These are phyloP conservation scores for Candida silvatica DNA, from an alignment of 805 yeast genomes.

Conservation along the genomic window DNA sequence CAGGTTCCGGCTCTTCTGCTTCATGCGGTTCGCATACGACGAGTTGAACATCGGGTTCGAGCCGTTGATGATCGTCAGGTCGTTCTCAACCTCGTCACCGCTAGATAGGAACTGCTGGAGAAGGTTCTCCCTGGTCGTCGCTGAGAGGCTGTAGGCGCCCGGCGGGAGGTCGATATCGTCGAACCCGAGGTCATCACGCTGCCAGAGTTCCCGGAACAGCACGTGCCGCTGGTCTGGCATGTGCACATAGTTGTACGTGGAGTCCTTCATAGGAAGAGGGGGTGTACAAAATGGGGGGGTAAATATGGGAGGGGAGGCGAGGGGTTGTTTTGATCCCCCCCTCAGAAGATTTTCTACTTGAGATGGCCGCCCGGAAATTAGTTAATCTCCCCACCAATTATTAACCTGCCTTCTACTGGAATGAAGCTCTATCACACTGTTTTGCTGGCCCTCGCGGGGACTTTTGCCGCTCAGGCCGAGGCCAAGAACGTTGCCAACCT, in stretches of 20 bases:
- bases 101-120: slow-evolving; percentile 20
- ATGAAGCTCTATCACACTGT: too few species aligned
- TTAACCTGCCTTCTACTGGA: too few species aligned
- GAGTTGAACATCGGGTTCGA: slow-evolving; percentile 21
- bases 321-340: too few species aligned
- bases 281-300: too few species aligned
- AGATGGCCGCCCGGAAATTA: too few species aligned
- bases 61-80: slow-evolving; percentile 14
- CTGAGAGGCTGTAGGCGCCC: slow-evolving; percentile 7
- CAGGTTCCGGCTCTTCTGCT: slow-evolving; percentile 17
- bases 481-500: slow-evolving; percentile 11
- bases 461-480: not conserved
- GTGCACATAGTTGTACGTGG: slow-evolving; percentile 20
- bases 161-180: slow-evolving; percentile 25
- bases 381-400: too few species aligned
- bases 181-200: slow-evolving; percentile 19
- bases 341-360: too few species aligned
- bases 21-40: slow-evolving; percentile 18
- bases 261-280: too few species aligned
- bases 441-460: not conserved
- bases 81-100: slow-evolving; percentile 20
- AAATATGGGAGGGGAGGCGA: too few species aligned
- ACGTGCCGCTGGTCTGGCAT: slow-evolving; percentile 23
- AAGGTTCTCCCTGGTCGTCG: slow-evolving; percentile 13
- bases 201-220: slow-evolving; percentile 25